Conservation (phyloP, 2,329 filamentous ascomycete genomes). For the Monosporascus sp. region DNA sequence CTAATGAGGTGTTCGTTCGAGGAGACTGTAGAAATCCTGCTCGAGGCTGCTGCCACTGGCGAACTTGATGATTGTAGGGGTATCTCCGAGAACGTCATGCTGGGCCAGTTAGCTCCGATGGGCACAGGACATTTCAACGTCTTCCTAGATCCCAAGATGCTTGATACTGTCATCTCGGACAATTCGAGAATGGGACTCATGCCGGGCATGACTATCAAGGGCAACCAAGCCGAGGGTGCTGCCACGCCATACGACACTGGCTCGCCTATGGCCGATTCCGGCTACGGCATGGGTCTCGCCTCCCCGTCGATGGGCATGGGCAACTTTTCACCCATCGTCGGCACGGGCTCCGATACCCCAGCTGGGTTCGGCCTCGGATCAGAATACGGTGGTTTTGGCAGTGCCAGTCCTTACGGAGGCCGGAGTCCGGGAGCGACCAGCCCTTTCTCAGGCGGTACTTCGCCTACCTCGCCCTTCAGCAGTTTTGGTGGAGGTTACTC, state of each 20-base stretch:
- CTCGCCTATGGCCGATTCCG: conserved; percentile 70
- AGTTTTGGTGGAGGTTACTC: conserved; percentile 58
- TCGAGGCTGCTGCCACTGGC: conserved; percentile 90
- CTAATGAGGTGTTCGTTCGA: conserved; percentile 99
- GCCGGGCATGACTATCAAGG: conserved; percentile 72
- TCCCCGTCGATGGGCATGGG: conserved; percentile 51
- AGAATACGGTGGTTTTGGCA: conserved; percentile 50
- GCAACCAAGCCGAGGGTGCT: conserved; percentile 70
- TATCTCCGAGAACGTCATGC: conserved; percentile 98
- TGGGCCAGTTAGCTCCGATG: conserved; percentile 94
- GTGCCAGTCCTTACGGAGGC: conserved; percentile 60
- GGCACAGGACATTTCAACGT: conserved; percentile 96
- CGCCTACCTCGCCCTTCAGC: conserved; percentile 59
- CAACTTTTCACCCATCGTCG: conserved; percentile 74
- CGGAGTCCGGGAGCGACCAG: conserved; percentile 68
- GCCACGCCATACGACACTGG: conserved; percentile 92
- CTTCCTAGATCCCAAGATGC: conserved; percentile 88
- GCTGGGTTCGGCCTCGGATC: conserved; percentile 63
- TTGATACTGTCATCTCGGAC: conserved; percentile 89
- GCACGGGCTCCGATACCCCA: conserved; percentile 65
- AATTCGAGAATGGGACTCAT: conserved; percentile 81
- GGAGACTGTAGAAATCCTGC: conserved; percentile 95
- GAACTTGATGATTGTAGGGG: conserved; percentile 97
- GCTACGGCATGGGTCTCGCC: conserved; percentile 53
- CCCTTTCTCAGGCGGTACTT: conserved; percentile 66